Conservation (phyloP, 164 flowering plant genomes). For the Platanus orientalis region DNA sequence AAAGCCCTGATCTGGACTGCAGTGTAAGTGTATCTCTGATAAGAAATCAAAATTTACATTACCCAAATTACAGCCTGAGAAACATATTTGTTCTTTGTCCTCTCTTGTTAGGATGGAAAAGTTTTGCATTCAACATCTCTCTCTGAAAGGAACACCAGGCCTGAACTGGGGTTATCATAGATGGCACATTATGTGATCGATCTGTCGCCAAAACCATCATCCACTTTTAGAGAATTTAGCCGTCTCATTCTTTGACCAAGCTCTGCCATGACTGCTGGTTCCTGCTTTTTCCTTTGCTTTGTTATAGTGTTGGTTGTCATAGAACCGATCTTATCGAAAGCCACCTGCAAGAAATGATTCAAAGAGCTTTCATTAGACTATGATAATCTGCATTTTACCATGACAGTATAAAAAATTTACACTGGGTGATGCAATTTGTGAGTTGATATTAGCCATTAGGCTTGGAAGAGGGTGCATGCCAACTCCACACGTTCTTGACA, state of each 20-base stretch:
- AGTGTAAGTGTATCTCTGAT: neutral
- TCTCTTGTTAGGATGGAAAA: neutral
- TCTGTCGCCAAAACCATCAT: slow-evolving; percentile 16
- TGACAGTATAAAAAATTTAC: too few species aligned
- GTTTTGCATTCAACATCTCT: neutral
- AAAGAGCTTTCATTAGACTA: neutral
- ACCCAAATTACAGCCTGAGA: neutral
- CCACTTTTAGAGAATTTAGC: slow-evolving; percentile 47
- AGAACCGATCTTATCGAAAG: slow-evolving; percentile 85
- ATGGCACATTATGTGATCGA: neutral
- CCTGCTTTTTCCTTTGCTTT: slow-evolving; percentile 94
- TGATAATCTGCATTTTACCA: too few species aligned
- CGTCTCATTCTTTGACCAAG: slow-evolving; percentile 81
- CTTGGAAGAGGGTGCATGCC: too few species aligned
- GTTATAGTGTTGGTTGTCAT: slow-evolving; percentile 84
- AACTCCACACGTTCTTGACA: too few species aligned
- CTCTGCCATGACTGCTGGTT: slow-evolving; percentile 95
- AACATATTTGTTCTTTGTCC: neutral
- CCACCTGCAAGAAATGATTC: slow-evolving; percentile 58
- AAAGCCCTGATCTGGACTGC: neutral
- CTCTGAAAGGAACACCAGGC: neutral
- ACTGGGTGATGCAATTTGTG: too few species aligned
- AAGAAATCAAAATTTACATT: neutral
- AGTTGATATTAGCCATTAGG: too few species aligned
- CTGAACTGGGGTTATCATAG: neutral